Percentiles rank a stretch among this genome's conserved stretches.
Conservation (phyloP, 495 filamentous ascomycete species). For the Trichoderma virens region DNA sequence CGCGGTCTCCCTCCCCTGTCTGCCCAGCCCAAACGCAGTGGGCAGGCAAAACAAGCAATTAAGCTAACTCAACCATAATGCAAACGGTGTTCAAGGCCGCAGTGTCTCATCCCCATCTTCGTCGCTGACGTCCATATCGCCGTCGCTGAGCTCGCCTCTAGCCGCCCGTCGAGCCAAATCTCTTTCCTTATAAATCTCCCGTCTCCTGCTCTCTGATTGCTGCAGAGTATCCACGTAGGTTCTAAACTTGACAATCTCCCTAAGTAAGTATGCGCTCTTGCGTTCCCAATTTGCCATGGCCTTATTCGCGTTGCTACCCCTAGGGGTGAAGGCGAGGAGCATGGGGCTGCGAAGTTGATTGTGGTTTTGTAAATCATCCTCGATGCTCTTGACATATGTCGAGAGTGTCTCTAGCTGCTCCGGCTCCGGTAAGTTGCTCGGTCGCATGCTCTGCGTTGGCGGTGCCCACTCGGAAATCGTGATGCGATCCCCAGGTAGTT, state of each 20-base stretch:
- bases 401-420: slow-evolving; percentile 72
- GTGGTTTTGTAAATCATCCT: slow-evolving; percentile 76
- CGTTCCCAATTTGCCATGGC: slow-evolving; percentile 95
- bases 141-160: slow-evolving; percentile 21
- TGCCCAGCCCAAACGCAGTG: background rate
- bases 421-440: slow-evolving; percentile 63
- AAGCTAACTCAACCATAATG: background rate
- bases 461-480: slow-evolving; percentile 89
- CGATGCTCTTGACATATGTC: slow-evolving; percentile 75
- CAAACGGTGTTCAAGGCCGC: background rate
- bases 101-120: slow-evolving; percentile 12
- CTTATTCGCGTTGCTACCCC: slow-evolving; percentile 70
- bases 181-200: slow-evolving; percentile 43
- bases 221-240: slow-evolving; percentile 83
- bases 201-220: slow-evolving; percentile 32
- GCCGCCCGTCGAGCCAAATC: slow-evolving; percentile 31
- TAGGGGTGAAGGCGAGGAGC: slow-evolving; percentile 81
- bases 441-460: slow-evolving; percentile 82
- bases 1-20: background rate
- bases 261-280: slow-evolving; percentile 81
- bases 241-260: slow-evolving; percentile 93
- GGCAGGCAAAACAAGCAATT: background rate
- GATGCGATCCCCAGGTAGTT: slow-evolving; percentile 78
- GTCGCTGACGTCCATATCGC: slow-evolving; percentile 1
- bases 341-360: slow-evolving; percentile 80